Conservation (phyloP, 2,329 filamentous ascomycete species). For the Fusarium sarcochroum region DNA sequence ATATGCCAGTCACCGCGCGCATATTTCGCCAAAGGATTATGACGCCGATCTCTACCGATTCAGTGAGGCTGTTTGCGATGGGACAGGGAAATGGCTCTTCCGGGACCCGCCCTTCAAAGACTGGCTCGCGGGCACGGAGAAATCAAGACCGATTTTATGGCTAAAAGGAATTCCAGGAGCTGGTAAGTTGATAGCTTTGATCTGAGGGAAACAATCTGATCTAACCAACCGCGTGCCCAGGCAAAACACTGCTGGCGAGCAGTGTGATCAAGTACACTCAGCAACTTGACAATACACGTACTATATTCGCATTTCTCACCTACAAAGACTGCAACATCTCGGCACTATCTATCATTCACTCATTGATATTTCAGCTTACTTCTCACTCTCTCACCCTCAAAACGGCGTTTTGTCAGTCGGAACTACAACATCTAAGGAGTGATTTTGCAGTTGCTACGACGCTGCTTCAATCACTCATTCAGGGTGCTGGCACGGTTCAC, state of each 20-base stretch:
- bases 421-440: conserved; percentile 16
- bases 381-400: not conserved
- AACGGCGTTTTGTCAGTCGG: not conserved
- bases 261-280: conserved; percentile 11
- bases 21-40: not conserved
- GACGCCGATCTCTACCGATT: not conserved
- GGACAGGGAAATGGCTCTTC: conserved; percentile 14
- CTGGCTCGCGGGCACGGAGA: not conserved
- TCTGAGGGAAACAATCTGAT: too few relatives aligned
- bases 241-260: conserved; percentile 5
- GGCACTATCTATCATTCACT: conserved; percentile 16
- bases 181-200: not conserved
- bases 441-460: not conserved
- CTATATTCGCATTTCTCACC: conserved; percentile 1
- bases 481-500: not conserved
- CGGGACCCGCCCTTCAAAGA: not conserved
- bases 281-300: rapidly evolving
- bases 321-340: not conserved
- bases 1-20: not conserved
- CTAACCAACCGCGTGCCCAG: rapidly evolving
- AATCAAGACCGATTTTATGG: not conserved
- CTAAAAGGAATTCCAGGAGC: conserved; percentile 9
- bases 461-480: not conserved
- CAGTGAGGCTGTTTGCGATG: not conserved
- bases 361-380: conserved; percentile 17